phyloP scores from a whole-genome alignment of 495 filamentous ascomycete species.

The Penicillium waksmanii region DNA sequence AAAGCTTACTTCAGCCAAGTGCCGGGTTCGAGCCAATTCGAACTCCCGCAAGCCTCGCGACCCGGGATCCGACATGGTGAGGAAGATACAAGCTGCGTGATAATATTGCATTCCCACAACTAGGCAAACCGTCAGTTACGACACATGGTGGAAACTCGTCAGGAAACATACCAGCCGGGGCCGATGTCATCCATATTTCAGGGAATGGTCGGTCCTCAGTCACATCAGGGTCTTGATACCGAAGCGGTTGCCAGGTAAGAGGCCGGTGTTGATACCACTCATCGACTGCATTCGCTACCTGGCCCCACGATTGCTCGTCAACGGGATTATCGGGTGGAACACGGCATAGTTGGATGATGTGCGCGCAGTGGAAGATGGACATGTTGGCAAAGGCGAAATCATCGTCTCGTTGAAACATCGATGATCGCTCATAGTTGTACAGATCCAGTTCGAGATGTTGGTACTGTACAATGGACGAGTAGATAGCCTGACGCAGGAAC shows the following conservation, averaged over 20 bases:
- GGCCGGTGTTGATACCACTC: constrained; percentile 36
- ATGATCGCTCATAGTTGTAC: constrained; percentile 39
- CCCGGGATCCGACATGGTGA: constrained; percentile 33
- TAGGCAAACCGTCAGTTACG: constrained; percentile 10
- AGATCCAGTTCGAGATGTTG: constrained; percentile 41
- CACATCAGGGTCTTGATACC: constrained; percentile 34
- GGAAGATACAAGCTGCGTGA: constrained; percentile 36
- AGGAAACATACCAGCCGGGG: constrained; percentile 34
- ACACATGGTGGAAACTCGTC: neutral
- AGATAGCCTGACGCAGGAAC: constrained; percentile 47
- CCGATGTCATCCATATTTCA: constrained; percentile 46
- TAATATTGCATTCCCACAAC: constrained; percentile 47
- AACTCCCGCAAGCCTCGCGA: constrained; percentile 31
- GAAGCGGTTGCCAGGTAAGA: constrained; percentile 41
- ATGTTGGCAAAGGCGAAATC: constrained; percentile 41
- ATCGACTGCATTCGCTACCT: constrained; percentile 31
- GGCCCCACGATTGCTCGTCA: constrained; percentile 28
- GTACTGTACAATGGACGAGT: constrained; percentile 41
- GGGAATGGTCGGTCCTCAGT: constrained; percentile 37
- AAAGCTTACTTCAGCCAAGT: constrained; percentile 35
- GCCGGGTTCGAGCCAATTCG: constrained; percentile 33
- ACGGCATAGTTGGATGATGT: constrained; percentile 38
- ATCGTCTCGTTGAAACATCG: constrained; percentile 38
- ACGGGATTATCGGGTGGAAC: constrained; percentile 24
- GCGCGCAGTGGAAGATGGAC: constrained; percentile 41